A percentile compares a stretch with the other conserved stretches of the same genome.
phyloP scores from a whole-genome alignment of 2,329 filamentous ascomycete genomes.

The Trichoderma hamatum region DNA sequence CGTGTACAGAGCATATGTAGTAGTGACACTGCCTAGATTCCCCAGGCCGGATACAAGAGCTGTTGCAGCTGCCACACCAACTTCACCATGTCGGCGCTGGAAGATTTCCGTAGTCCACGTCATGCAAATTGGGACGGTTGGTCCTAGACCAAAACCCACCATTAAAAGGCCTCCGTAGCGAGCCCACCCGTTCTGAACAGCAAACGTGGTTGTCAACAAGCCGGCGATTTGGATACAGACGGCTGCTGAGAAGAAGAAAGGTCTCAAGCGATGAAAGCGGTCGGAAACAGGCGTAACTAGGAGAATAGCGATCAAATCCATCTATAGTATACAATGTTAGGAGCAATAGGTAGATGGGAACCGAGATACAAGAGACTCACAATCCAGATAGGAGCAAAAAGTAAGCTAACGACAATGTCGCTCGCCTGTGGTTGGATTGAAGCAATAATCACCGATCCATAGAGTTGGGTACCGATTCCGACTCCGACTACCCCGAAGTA shows the following conservation, averaged over 20 bases:
- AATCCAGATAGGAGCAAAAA: constrained; percentile 92
- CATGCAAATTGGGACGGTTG: constrained; percentile 92
- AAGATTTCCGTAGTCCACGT: constrained; percentile 92
- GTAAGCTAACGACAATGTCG: constrained; percentile 74
- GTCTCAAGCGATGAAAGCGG: constrained; percentile 78
- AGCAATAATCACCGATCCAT: constrained; percentile 83
- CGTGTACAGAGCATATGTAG: constrained; percentile 85
- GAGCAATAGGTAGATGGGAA: neutral
- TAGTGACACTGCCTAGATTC: constrained; percentile 83
- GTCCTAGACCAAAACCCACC: constrained; percentile 86
- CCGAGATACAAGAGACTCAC: constrained; percentile 50
- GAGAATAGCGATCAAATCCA: constrained; percentile 86
- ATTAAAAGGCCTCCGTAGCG: constrained; percentile 87
- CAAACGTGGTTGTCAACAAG: constrained; percentile 77
- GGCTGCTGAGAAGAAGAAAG: constrained; percentile 78
- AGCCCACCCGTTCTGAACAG: constrained; percentile 71
- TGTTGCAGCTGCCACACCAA: constrained; percentile 83
- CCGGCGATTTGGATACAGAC: constrained; percentile 80
- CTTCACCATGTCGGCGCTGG: constrained; percentile 84
- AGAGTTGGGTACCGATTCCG: constrained; percentile 86
- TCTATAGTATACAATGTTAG: constrained; percentile 48
- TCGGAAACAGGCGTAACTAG: constrained; percentile 84
- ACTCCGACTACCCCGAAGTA: constrained; percentile 95
- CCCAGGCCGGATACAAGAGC: constrained; percentile 86
- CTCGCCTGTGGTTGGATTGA: constrained; percentile 75